A percentile compares a stretch with the other conserved stretches of the same genome.
phyloP scores from a whole-genome alignment of 345 rosid genomes.

The Eucalyptus regnans region DNA sequence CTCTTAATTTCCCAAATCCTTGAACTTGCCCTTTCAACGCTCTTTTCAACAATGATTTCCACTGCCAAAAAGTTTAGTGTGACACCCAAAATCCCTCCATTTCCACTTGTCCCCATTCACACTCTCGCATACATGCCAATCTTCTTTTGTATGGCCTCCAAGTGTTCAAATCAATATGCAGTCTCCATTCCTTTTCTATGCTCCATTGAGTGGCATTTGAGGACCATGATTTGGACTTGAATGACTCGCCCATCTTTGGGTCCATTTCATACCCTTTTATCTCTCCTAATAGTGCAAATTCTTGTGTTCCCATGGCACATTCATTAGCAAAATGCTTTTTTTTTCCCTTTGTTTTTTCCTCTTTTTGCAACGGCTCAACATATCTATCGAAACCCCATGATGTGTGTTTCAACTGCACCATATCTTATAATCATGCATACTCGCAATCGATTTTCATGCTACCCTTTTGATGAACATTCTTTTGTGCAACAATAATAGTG shows the following conservation, averaged over 20 bases:
- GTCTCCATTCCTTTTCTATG: not conserved
- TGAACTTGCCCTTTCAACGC: constrained; percentile 5
- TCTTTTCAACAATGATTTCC: constrained; percentile 17
- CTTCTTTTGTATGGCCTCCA: not conserved
- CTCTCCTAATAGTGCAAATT: not conserved
- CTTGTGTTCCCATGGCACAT: not conserved
- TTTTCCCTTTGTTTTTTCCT: not conserved
- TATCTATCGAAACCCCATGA: constrained; percentile 40
- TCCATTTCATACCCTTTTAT: not conserved
- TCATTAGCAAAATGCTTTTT: not conserved
- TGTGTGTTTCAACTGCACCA: constrained; percentile 22
- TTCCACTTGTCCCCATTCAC: not conserved
- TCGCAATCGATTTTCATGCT: constrained; percentile 13
- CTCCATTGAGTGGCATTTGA: constrained; percentile 4
- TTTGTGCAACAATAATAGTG: not conserved
- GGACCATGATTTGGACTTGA: constrained; percentile 3
- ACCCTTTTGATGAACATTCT: not conserved
- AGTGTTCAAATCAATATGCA: not conserved
- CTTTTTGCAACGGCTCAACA: constrained; percentile 14
- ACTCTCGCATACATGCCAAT: not conserved
- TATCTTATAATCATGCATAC: constrained; percentile 21
- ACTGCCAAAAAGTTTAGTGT: constrained; percentile 26
- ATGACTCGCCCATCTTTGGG: not conserved
- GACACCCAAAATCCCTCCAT: constrained; percentile 21
- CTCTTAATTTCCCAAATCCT: not conserved